phyloP scores from a whole-genome alignment of 2,329 filamentous ascomycete genomes.

The Fusarium marasasianum region DNA sequence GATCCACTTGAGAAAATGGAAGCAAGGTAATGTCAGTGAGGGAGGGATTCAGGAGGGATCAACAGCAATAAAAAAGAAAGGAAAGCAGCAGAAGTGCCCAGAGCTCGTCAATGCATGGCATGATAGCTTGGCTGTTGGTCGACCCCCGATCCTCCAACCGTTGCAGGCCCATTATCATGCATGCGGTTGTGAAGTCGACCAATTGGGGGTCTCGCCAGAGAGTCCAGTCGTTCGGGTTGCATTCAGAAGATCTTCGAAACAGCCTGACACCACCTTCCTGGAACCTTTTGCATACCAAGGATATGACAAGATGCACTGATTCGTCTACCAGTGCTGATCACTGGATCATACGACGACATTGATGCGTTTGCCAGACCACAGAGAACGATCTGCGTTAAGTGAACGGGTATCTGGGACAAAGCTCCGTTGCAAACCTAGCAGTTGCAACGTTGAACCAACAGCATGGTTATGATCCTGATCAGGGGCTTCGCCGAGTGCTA shows the following conservation, averaged over 20 bases:
- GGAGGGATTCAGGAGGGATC: background rate
- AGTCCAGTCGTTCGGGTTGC: background rate
- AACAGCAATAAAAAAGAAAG: background rate
- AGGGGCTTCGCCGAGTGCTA: background rate
- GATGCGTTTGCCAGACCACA: background rate
- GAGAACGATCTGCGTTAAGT: background rate
- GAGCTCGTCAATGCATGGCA: background rate
- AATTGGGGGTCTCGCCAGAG: background rate
- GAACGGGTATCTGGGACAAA: background rate
- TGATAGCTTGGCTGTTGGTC: background rate
- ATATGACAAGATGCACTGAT: background rate
- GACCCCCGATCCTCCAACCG: background rate
- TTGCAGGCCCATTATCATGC: background rate
- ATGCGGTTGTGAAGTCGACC: background rate
- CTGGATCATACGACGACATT: background rate
- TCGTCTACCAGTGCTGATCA: background rate
- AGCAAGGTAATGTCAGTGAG: background rate
- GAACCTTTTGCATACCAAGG: background rate
- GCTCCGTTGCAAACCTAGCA: background rate
- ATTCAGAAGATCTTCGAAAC: background rate
- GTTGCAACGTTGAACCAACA: background rate
- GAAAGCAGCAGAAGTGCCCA: background rate
- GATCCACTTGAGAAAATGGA: background rate
- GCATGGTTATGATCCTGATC: background rate
- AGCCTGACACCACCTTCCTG: background rate